Percentiles rank a stretch among this genome's conserved stretches.
These are phyloP conservation scores for Globisporangium lucens DNA, from an alignment of 352 stramenopile genomes.

Conservation along the genomic window DNA sequence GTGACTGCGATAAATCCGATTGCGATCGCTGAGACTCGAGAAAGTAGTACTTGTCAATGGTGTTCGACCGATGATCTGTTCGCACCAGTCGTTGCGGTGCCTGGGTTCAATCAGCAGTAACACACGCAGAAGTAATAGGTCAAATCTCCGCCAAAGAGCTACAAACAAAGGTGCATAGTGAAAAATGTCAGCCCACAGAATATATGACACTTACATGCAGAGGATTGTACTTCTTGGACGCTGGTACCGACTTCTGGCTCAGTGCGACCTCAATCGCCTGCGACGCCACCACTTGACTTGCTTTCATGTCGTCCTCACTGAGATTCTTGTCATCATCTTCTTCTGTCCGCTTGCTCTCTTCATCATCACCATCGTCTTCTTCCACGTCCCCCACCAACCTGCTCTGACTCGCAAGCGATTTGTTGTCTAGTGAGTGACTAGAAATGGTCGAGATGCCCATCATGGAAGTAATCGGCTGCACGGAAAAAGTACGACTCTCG, in stretches of 20 bases:
- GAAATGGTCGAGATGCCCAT: conserved; percentile 24
- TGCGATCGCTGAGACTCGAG: conserved; percentile 73
- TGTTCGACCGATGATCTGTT: conserved; percentile 80
- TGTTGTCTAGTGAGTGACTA: conserved; percentile 10
- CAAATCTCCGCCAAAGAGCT: too few species aligned
- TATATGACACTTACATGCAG: conserved; percentile 32
- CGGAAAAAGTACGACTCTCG: conserved; percentile 86
- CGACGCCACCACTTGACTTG: conserved; percentile 11
- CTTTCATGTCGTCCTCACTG: conserved; percentile 8
- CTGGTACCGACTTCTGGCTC: conserved; percentile 47
- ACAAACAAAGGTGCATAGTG: too few species aligned
- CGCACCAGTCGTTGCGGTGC: conserved; percentile 77
- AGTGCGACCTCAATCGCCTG: conserved; percentile 58
- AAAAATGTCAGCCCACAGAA: too few species aligned
- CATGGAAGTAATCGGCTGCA: conserved; percentile 81
- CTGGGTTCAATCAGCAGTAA: conserved; percentile 24
- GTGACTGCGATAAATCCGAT: conserved; percentile 29
- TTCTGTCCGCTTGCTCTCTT: conserved; percentile 17
- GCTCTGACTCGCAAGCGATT: conserved; percentile 14
- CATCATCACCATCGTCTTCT: conserved; percentile 36
- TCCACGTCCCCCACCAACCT: conserved; percentile 28
- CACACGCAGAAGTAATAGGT: background rate
- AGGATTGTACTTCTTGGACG: conserved; percentile 72
- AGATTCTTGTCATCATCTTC: conserved; percentile 12
- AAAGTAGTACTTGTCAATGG: conserved; percentile 87